Base-by-base conservation (phyloP, 768 basidiomycete genomes). In the Cantharellus cinnabarinus region DNA sequence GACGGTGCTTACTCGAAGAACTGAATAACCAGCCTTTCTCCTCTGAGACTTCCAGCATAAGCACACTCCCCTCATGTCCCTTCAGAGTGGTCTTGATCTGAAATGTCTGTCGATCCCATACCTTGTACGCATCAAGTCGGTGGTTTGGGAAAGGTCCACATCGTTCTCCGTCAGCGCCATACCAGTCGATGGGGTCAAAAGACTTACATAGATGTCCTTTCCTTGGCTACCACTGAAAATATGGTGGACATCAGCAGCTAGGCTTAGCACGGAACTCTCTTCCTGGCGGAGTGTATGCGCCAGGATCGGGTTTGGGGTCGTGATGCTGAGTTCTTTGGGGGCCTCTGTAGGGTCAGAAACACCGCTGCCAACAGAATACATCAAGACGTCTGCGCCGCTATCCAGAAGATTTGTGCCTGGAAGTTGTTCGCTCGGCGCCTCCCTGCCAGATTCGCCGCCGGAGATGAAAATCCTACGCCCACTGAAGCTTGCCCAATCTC, bases 11-110 rank as follows among this genome's bases (percentile, higher is more conserved):
- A 86, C 89, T 85, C 52, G 89, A 90, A 3, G 89, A 83, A 63
- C 90, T 94, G 66, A 95, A 86, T 37, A 95, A 67, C 90, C 90
- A 94, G 52, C 77, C 73, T 65, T 80, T 82, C 58, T 85, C 82
- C 58, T 77, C 70, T 4, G 82, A 84, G 62, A 85, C 78, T 64
- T 85, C 82, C 53, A 95, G 72, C 4, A 82, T 82, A 29, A 95
- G 74, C 2, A 95, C 81, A 62, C 85, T 87, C 4, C 85, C 88
- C 0, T 82, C 82, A 67, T 94, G 91, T 2, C 90, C 91, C 15
- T 76, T 72, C 5, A 94, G 75, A 10, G 79, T 80, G 39, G 77
- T 75, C 66, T 80, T 79, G 39, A 87, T 73, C 2, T 77, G 77
- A 61, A 86, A 83, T 0, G 82, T 77, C 42, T 71, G 70, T 65